Percentiles rank a stretch among this genome's conserved stretches.
These are phyloP conservation scores for Penicillium occitanis DNA, from an alignment of 2,329 filamentous ascomycete species.

Conservation along the genomic window DNA sequence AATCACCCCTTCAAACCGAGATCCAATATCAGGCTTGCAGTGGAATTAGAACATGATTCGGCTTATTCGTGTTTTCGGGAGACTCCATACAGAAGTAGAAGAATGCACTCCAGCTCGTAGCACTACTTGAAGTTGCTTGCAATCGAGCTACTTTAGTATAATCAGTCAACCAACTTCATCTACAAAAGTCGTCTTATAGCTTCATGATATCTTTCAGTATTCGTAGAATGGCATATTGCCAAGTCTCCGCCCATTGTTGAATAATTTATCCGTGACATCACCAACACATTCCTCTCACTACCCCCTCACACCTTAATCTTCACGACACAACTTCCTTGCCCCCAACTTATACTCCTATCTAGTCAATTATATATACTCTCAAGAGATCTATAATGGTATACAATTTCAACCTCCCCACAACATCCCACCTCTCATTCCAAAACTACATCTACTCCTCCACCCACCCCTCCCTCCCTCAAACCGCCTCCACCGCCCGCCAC, in stretches of 20 bases:
- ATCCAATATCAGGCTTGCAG: background rate
- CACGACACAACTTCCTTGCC: background rate
- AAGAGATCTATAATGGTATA: constrained; percentile 69
- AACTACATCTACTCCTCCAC: constrained; percentile 73
- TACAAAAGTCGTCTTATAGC: background rate
- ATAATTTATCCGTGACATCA: constrained; percentile 25
- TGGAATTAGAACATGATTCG: background rate
- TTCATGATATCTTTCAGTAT: background rate
- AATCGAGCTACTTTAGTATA: background rate
- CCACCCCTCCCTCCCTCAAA: constrained; percentile 83
- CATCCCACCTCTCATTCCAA: constrained; percentile 80
- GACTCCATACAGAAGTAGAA: background rate
- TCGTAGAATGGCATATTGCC: background rate
- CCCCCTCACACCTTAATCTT: background rate
- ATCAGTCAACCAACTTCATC: background rate
- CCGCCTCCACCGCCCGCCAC: constrained; percentile 78
- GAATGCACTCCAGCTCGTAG: background rate
- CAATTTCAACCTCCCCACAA: constrained; percentile 83
- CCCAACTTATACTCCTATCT: background rate
- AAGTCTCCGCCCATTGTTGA: background rate
- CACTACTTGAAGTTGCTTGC: background rate
- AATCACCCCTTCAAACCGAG: background rate
- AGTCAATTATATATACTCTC: background rate
- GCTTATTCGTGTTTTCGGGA: background rate
- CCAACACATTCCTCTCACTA: background rate